Percentiles rank a stretch among this genome's conserved stretches.
phyloP scores from a whole-genome alignment of 495 filamentous ascomycete species.

The Podospora tetraspora region DNA sequence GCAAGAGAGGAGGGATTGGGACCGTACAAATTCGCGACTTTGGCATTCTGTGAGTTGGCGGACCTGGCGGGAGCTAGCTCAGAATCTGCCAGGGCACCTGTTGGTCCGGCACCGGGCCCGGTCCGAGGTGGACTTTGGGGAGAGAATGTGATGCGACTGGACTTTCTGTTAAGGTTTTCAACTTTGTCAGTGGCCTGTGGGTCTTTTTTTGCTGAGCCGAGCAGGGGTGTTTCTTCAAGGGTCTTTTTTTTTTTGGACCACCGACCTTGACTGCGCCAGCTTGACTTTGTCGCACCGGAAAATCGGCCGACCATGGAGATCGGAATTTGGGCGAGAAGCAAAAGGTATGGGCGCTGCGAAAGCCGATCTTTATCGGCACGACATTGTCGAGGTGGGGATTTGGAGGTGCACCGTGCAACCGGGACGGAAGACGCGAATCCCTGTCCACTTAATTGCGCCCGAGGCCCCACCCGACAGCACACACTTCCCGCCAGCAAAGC shows the following conservation, averaged over 20 bases:
- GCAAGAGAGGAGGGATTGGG: not conserved
- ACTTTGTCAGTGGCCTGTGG: not conserved
- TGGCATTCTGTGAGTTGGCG: constrained; percentile 17
- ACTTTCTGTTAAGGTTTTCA: constrained; percentile 1
- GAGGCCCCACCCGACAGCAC: not conserved
- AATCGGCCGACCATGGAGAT: not conserved
- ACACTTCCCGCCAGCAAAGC: too few species aligned
- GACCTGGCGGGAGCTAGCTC: not conserved
- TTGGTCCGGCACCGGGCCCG: not conserved
- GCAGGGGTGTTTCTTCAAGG: not conserved
- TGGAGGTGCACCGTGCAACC: not conserved
- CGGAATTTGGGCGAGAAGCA: not conserved
- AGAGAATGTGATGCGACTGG: not conserved
- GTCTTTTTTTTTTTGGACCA: not conserved
- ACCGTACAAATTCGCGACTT: constrained; percentile 16
- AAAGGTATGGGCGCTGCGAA: not conserved
- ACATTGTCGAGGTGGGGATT: not conserved
- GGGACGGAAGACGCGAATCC: not conserved
- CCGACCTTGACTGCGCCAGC: not conserved
- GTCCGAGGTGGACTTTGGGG: not conserved
- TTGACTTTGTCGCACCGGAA: not conserved
- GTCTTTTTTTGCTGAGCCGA: not conserved
- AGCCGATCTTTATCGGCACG: not conserved
- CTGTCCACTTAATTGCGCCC: not conserved
- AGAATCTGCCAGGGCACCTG: not conserved